These are phyloP conservation scores for Pleurozium schreberi DNA, from an alignment of 225 moss, liverwort and hornwort species.

Conservation along the genomic window DNA sequence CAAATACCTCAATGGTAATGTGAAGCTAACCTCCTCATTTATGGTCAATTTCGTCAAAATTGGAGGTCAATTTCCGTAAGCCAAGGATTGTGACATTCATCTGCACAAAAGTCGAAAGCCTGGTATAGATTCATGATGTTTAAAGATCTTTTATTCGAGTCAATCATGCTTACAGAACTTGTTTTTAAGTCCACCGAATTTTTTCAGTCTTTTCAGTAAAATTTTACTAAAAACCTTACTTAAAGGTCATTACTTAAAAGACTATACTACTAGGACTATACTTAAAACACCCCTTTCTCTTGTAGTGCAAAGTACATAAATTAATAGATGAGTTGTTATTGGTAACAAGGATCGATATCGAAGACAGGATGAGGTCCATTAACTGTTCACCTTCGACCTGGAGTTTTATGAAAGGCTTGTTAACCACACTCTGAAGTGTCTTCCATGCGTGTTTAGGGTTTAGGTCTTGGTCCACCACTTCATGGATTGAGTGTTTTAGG, in stretches of 20 bases:
- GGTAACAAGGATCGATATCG: not conserved
- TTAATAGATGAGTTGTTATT: not conserved
- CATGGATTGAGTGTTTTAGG: too few species aligned
- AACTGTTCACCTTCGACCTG: not conserved
- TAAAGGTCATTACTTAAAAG: too few species aligned
- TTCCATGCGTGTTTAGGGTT: not conserved
- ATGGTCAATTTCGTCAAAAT: too few species aligned
- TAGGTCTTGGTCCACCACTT: too few species aligned
- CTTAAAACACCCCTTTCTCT: too few species aligned
- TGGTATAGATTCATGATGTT: not conserved
- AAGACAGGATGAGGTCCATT: not conserved
- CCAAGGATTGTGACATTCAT: not conserved
- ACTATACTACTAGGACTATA: too few species aligned
- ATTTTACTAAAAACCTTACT: too few species aligned
- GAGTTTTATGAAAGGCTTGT: not conserved
- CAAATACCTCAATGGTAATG: conserved; percentile 39
- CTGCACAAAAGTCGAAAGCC: not conserved
- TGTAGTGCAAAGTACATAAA: not conserved
- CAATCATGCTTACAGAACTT: not conserved
- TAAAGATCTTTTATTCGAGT: not conserved
- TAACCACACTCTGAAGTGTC: not conserved
- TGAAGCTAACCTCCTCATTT: not conserved
- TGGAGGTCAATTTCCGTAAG: not conserved
- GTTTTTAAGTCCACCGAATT: not conserved
- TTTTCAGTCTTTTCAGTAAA: too few species aligned